phyloP scores from a whole-genome alignment of 148 eudicot genomes.

The Amaranthus palmeri region DNA sequence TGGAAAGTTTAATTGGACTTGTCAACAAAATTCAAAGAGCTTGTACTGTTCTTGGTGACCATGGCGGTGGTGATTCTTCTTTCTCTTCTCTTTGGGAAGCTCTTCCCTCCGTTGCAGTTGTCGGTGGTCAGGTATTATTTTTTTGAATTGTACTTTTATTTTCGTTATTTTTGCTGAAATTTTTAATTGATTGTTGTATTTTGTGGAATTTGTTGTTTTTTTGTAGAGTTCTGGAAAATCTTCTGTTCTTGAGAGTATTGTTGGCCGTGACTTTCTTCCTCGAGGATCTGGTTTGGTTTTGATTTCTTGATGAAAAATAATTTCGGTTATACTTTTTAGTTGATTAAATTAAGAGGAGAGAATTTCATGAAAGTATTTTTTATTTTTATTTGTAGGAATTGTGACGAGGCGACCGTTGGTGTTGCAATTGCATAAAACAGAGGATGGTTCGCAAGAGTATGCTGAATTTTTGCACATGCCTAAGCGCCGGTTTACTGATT shows the following conservation, averaged over 20 bases:
- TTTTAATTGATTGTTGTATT: neutral
- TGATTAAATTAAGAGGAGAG: neutral
- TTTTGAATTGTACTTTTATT: neutral
- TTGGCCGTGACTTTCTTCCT: slow-evolving; percentile 94
- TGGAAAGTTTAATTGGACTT: slow-evolving; percentile 86
- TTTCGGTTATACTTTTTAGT: neutral
- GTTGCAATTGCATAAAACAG: slow-evolving; percentile 80
- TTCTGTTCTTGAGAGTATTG: slow-evolving; percentile 90
- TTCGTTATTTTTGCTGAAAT: neutral
- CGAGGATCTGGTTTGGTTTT: slow-evolving; percentile 79
- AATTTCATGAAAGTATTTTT: neutral
- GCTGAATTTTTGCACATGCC: slow-evolving; percentile 92
- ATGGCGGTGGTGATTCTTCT: slow-evolving; percentile 64
- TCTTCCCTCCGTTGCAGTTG: slow-evolving; percentile 87
- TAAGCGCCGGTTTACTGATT: slow-evolving; percentile 65
- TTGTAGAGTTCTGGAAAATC: slow-evolving; percentile 96
- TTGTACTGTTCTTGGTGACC: slow-evolving; percentile 84
- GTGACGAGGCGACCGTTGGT: slow-evolving; percentile 95
- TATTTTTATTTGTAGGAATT: slow-evolving; percentile 49
- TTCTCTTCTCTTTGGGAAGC: slow-evolving; percentile 80
- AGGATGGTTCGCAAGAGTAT: slow-evolving; percentile 67
- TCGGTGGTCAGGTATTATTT: slow-evolving; percentile 69
- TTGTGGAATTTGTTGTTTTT: neutral
- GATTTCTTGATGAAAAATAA: neutral
- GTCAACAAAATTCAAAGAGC: slow-evolving; percentile 80